Percentiles rank a stretch among this genome's conserved stretches.
Conservation (phyloP, 768 basidiomycete species). For the Hericium alpestre region DNA sequence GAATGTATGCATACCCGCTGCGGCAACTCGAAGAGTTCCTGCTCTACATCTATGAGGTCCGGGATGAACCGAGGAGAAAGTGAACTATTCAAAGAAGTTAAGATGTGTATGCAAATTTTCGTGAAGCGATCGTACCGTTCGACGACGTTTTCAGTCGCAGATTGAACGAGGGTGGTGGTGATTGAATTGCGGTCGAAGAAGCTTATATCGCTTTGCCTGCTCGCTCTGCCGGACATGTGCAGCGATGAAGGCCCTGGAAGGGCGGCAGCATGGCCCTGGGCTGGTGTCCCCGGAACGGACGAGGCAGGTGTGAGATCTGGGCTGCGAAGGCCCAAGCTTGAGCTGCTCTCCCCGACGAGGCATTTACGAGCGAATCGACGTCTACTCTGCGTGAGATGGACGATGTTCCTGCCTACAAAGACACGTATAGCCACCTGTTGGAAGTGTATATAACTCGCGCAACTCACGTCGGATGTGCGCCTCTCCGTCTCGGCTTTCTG, state of each 20-base stretch:
- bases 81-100: conserved; percentile 26
- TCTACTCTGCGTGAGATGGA: conserved; percentile 36
- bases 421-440: background rate
- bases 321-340: conserved; percentile 38
- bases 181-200: conserved; percentile 37
- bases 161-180: conserved; percentile 31
- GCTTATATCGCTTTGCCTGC: conserved; percentile 59
- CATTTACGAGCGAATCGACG: conserved; percentile 62
- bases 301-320: conserved; percentile 60
- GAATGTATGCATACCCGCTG: conserved; percentile 49
- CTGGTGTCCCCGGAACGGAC: conserved; percentile 64
- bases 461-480: conserved; percentile 27
- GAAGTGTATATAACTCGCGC: conserved; percentile 22
- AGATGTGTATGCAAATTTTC: background rate
- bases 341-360: conserved; percentile 37
- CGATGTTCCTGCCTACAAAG: conserved; percentile 26
- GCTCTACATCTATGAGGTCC: conserved; percentile 83
- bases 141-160: conserved; percentile 53
- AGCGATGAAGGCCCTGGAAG: conserved; percentile 27
- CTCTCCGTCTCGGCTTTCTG: conserved; percentile 46
- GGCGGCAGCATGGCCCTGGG: conserved; percentile 26
- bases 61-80: conserved; percentile 55
- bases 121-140: conserved; percentile 41
- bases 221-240: conserved; percentile 49
- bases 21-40: conserved; percentile 84